Evolutionary conservation across 1,139 yeast genomes (phyloP), one percentile per base, ranked within the genome.

Genomic region (Geotrichum klebahnii): DNA sequence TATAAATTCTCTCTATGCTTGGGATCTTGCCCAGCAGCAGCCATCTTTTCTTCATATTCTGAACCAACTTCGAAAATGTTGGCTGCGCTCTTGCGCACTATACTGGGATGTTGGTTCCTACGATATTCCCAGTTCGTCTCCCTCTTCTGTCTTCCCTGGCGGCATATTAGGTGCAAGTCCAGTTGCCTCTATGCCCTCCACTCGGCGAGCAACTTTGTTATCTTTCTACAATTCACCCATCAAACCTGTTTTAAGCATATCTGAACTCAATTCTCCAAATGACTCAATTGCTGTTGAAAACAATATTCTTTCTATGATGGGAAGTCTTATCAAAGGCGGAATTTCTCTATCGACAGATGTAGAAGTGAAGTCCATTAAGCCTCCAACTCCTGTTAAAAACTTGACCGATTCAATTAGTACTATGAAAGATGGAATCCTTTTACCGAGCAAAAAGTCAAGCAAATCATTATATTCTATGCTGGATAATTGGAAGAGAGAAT

Each of bases 61-160:
- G 24, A 60, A 59, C 29, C 72, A 70, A 51, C 61, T 71, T 38
- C 64, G 69, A 35, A 59, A 61, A 39, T 64, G 63, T 37, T 71
- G 75, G 75, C 59, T 64, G 42, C 49, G 62, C 20, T 57, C 61
- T n/a, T 55, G 68, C 24, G 53, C 61, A 36, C 47, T 61, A 48
- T 67, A 65, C 56, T 70, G 74, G 74, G 60, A 61, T 44, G 28
- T 64, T 5, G 61, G 60, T 3, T 39, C 50, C 8, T 52, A 56
- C 12, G 47, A 46, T 10, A n/a, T n/a, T n/a, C n/a, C n/a, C n/a
- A n/a, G 12, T 14, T 10, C 2, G 8, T 28, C 28, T 14, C 14
- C 23, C 4, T 39, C 26, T 17, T 34, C 43, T 14, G 10, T 16
- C 9, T 26, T 34, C 8, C 62, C 62, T 37, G 67, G 61, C 12